Base-by-base conservation (phyloP, 345 rosid species). In the Adansonia digitata region DNA sequence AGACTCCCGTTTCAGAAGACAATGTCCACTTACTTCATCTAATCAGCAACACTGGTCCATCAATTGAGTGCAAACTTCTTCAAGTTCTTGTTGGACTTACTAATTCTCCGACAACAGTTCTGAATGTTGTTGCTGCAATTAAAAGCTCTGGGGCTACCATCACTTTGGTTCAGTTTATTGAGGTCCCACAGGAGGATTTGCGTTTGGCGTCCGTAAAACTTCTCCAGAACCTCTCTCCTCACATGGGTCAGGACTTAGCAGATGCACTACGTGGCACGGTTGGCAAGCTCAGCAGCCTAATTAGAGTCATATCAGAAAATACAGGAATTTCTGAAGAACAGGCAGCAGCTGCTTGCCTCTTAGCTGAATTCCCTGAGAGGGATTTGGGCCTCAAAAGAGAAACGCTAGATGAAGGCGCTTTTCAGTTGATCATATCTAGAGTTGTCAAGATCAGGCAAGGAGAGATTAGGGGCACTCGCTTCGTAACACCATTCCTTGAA, bases 11-110 rank as follows among this genome's bases (percentile, higher is more conserved):
- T 70, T 91, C 99, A 5, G 98, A 92, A 77, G 93, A 87, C 39
- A 81, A 86, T 31, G 88, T 95, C 45, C 92, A 85, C 42, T 85
- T 95, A 5, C 99, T 95, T 64, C 94, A 88, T 49, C 84, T 95
- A 27, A 92, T 93, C 49, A 95, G 96, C 87, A 91, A 95, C 86
- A 95, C 99, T 0, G 99, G 98, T 81, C 99, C 99, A 57, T 88
- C 92, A 10, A 91, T 95, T 62, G 98, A 90, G 78, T 91, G 98
- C 78, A 91, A 95, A 73, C 96, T 95, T 71, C 86, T 95, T 73
- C 96, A 90, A 79, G 97, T 95, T 80, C 99, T 95, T 71, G 96
- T 91, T 70, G 99, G 99, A 79, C 88, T 95, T 59, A 93, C 99
- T n/a, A 80, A 51, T 83, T 86, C 91, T 24, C 85, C 84, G 11